Percentiles rank a stretch among this genome's conserved stretches.
Conservation (phyloP, 805 yeast genomes). For the Candida nanaspora region DNA sequence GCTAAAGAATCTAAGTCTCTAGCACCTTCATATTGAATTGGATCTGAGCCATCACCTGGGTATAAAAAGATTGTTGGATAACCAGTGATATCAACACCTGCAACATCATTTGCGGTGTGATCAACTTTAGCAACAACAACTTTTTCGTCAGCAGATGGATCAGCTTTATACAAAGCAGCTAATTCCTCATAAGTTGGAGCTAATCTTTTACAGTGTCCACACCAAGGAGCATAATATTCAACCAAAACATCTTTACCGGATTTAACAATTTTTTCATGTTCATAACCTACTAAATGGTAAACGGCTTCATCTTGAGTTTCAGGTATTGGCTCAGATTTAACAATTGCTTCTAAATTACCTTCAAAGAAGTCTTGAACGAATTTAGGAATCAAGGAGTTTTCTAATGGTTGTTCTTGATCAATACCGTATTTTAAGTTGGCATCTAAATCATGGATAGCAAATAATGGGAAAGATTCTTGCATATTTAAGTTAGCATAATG, state of each 20-base stretch:
- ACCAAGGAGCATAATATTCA: slow-evolving; percentile 96
- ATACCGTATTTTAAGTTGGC: slow-evolving; percentile 73
- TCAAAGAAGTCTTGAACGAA: slow-evolving; percentile 58
- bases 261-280: slow-evolving; percentile 61
- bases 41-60: slow-evolving; percentile 74
- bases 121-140: slow-evolving; percentile 82
- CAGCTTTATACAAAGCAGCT: slow-evolving; percentile 56
- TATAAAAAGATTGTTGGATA: slow-evolving; percentile 89
- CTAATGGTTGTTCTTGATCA: slow-evolving; percentile 48
- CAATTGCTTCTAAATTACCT: slow-evolving; percentile 62
- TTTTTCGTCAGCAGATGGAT: slow-evolving; percentile 39
- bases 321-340: slow-evolving; percentile 85
- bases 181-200: slow-evolving; percentile 87
- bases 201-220: slow-evolving; percentile 91
- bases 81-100: slow-evolving; percentile 68
- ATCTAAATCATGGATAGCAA: slow-evolving; percentile 73
- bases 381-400: slow-evolving; percentile 45
- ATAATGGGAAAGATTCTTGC: slow-evolving; percentile 81
- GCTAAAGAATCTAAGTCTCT: slow-evolving; percentile 71
- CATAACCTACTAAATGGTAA: slow-evolving; percentile 73
- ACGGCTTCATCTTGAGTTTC: slow-evolving; percentile 66
- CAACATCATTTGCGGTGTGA: slow-evolving; percentile 82
- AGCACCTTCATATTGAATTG: slow-evolving; percentile 57
- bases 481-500: slow-evolving; percentile 85
- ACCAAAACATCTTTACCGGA: slow-evolving; percentile 71